These are phyloP conservation scores for Gossypium lobatum DNA, from an alignment of 441 rosid species.

Conservation along the genomic window DNA sequence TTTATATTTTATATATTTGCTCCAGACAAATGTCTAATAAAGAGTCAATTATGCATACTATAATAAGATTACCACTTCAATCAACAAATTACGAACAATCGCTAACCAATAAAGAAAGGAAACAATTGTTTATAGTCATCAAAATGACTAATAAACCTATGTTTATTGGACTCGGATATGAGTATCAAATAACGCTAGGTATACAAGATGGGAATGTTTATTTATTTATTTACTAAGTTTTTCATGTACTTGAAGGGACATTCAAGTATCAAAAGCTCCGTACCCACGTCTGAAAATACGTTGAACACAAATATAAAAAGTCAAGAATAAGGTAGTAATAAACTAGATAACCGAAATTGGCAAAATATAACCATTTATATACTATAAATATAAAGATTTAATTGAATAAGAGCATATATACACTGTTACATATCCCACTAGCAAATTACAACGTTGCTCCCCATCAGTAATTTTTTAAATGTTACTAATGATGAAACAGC, in stretches of 20 bases:
- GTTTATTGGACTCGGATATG: background rate
- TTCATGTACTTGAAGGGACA: too few relatives aligned
- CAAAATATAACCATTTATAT: too few relatives aligned
- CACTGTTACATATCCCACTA: background rate
- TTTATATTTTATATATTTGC: background rate
- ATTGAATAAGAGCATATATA: background rate
- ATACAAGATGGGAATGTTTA: too few relatives aligned
- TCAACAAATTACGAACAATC: background rate
- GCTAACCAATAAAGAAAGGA: background rate
- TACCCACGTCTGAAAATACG: too few relatives aligned
- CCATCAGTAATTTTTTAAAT: background rate
- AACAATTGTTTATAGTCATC: background rate
- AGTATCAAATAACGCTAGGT: too few relatives aligned
- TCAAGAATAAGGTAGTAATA: too few relatives aligned
- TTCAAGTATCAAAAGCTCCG: too few relatives aligned
- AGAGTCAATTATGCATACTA: background rate
- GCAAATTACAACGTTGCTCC: background rate
- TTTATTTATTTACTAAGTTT: too few relatives aligned
- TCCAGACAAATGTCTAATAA: background rate
- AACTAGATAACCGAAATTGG: too few relatives aligned
- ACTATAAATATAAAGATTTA: too few relatives aligned
- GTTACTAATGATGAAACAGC: background rate
- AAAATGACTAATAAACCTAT: background rate
- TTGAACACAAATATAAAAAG: too few relatives aligned
- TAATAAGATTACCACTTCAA: background rate